A percentile compares a stretch with the other conserved stretches of the same genome.
Evolutionary conservation across 2,329 filamentous ascomycete genomes (phyloP).

Genomic region (Diaporthe caulivora): DNA sequence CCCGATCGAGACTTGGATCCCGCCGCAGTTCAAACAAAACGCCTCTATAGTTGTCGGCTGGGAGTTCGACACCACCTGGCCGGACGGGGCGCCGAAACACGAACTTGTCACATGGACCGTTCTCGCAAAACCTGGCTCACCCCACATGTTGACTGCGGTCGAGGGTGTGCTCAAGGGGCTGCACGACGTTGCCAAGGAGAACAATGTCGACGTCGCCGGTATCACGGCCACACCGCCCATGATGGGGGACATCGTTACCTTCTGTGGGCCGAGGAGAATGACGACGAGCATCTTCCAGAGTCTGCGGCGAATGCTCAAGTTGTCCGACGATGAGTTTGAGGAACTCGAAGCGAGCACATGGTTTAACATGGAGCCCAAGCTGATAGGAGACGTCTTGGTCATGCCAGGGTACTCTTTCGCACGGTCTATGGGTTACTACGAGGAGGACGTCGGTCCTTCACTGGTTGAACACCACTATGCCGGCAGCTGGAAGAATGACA

Average conservation of each 20-base stretch:
- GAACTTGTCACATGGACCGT: constrained; percentile 27
- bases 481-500: constrained; percentile 23
- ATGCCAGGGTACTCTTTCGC: constrained; percentile 16
- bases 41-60: constrained; percentile 1
- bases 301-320: not conserved
- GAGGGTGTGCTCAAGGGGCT: constrained; percentile 13
- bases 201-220: constrained; percentile 14
- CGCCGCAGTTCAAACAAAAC: not conserved
- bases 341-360: not conserved
- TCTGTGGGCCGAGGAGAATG: constrained; percentile 23
- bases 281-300: constrained; percentile 25
- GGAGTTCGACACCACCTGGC: constrained; percentile 39
- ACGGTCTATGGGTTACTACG: constrained; percentile 18
- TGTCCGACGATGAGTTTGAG: constrained; percentile 12
- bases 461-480: constrained; percentile 29
- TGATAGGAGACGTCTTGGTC: constrained; percentile 12
- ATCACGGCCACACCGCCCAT: constrained; percentile 26
- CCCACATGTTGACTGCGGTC: constrained; percentile 23
- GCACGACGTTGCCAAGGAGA: constrained; percentile 10
- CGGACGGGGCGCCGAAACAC: not conserved
- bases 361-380: constrained; percentile 17
- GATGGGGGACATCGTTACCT: constrained; percentile 28
- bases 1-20: constrained; percentile 23
- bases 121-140: not conserved
- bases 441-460: constrained; percentile 10